Base-by-base conservation (phyloP, 257 asterid species). In the Leptodermis oblonga region DNA sequence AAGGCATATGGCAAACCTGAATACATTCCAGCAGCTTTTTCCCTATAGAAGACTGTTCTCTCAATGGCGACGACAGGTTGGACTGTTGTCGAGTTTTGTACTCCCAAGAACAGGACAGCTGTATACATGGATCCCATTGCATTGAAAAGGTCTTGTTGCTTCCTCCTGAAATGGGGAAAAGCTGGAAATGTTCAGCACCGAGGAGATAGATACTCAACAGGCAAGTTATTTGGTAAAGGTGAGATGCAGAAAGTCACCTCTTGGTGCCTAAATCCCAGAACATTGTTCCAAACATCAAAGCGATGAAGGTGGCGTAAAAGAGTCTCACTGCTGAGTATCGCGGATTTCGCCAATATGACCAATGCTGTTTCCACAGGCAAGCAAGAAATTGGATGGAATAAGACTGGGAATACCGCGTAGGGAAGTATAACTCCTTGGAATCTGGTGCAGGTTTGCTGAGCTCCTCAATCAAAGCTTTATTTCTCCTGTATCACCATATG, bases 41-140 rank as follows among this genome's bases (percentile, higher is more conserved):
- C 97, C 72, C 97, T 78, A 46, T 81, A 88, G 3, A 88, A 85
- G 58, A 90, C 96, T 10, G 79, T 85, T 43, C 97, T 82, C 62
- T 90, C 97, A 25, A 88, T 76, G 22, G 76, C 86, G 54, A 90
- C 86, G 37, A 88, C 92, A 1, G 97, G 97, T 73, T 90, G 97
- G 49, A 86, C 92, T 17, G 97, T 79, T 0, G 96, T 79, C 4
- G 95, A 89, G 26, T 90, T 90, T 34, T 90, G 86, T 76, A 90
- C 82, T 39, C 97, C 97, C 4, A 90, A 80, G 65, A 90, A 90
- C 43, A 90, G 68, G 64, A 88, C 90, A 4, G 97, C 94, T 17
- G 94, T 90, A 58, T 90, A 90, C 96, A 90, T 86, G 71, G 97
- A 90, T 12, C 97, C 97, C 97, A 90, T 90, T 30, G 97, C 94